A percentile compares a stretch with the other conserved stretches of the same genome.
phyloP scores from a whole-genome alignment of 257 asterid genomes.

The Penstemon barbatus region DNA sequence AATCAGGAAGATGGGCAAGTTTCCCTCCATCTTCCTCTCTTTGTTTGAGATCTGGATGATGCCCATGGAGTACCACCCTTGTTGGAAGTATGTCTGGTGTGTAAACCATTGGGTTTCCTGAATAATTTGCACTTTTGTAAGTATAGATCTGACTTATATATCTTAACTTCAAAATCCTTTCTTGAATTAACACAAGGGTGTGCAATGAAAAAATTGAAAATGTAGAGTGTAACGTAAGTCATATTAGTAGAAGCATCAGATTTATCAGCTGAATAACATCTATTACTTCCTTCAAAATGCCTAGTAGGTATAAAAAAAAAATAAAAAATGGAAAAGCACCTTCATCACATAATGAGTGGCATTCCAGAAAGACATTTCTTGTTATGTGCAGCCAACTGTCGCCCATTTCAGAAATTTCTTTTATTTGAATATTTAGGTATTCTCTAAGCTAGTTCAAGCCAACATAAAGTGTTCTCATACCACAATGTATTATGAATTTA shows the following conservation, averaged over 20 bases:
- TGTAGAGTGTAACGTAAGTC: background rate
- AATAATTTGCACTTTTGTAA: slow-evolving; percentile 23
- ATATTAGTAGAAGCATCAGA: slow-evolving; percentile 20
- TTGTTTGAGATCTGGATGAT: slow-evolving; percentile 66
- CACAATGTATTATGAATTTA: background rate
- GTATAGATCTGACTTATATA: slow-evolving; percentile 3
- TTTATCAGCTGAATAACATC: slow-evolving; percentile 17
- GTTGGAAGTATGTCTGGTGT: slow-evolving; percentile 38
- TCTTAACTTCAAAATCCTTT: background rate
- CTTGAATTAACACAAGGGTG: slow-evolving; percentile 18
- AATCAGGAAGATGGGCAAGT: slow-evolving; percentile 79
- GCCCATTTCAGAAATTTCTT: slow-evolving; percentile 4
- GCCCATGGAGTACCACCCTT: slow-evolving; percentile 84
- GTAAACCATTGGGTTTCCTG: slow-evolving; percentile 44
- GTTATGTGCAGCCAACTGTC: slow-evolving; percentile 9
- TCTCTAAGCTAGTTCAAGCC: slow-evolving; percentile 15
- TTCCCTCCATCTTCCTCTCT: slow-evolving; percentile 61
- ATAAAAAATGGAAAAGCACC: slow-evolving; percentile 11
- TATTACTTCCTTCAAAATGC: slow-evolving; percentile 18
- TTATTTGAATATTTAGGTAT: background rate
- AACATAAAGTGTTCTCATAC: background rate
- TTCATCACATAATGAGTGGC: background rate
- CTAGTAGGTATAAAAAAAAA: slow-evolving; percentile 7
- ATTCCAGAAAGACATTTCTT: slow-evolving; percentile 8
- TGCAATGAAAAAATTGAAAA: slow-evolving; percentile 9